Evolutionary conservation across 2,329 filamentous ascomycete species (phyloP).

Genomic region (Emmonsia crescens): DNA sequence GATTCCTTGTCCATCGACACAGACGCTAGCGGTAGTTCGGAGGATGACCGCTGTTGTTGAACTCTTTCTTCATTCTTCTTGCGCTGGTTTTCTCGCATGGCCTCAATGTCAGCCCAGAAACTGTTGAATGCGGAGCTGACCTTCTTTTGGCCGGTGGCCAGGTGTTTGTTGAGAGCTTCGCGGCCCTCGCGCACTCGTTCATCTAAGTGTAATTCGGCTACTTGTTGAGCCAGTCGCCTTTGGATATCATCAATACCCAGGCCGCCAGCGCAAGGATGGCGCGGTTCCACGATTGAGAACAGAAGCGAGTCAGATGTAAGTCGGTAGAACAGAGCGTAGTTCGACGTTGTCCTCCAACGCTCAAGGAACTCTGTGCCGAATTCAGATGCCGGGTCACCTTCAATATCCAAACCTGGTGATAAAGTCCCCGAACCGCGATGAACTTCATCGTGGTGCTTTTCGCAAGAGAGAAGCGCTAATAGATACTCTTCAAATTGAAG

Average conservation of each 20-base stretch:
- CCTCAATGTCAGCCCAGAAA: constrained; percentile 83
- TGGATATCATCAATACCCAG: constrained; percentile 92
- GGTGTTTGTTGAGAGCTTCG: constrained; percentile 76
- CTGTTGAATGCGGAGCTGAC: constrained; percentile 78
- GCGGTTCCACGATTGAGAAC: constrained; percentile 88
- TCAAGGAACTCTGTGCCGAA: constrained; percentile 78
- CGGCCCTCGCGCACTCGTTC: constrained; percentile 74
- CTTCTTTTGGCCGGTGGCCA: constrained; percentile 81
- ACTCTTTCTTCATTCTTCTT: constrained; percentile 34
- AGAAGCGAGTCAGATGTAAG: constrained; percentile 68
- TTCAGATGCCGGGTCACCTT: constrained; percentile 75
- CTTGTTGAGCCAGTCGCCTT: constrained; percentile 76
- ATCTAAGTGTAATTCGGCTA: constrained; percentile 87
- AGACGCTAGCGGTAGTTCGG: constrained; percentile 18
- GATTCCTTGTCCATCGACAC: constrained; percentile 20
- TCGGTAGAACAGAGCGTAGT: constrained; percentile 78
- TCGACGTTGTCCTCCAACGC: constrained; percentile 79
- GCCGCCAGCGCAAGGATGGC: constrained; percentile 85
- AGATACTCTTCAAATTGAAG: constrained; percentile 97
- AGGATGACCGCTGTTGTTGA: constrained; percentile 7
- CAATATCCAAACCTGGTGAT: constrained; percentile 49
- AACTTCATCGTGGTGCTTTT: constrained; percentile 71
- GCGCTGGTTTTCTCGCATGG: constrained; percentile 61
- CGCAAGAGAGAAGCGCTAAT: constrained; percentile 71
- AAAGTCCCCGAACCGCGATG: constrained; percentile 22